phyloP scores from a whole-genome alignment of 2,329 filamentous ascomycete genomes.

The Fusarium newnesense region DNA sequence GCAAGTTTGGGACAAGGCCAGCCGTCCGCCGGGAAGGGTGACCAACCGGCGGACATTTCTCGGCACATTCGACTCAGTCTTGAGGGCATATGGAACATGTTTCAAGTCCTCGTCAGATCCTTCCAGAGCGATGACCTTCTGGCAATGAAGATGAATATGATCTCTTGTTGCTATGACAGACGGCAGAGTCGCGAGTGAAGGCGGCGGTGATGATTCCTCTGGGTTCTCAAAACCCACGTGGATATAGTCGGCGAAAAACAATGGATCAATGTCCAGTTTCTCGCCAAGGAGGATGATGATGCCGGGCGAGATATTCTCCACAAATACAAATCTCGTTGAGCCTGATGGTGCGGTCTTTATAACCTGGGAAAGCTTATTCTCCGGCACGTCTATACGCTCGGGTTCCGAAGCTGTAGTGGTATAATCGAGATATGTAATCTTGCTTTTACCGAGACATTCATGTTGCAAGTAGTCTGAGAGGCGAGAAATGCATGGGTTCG shows the following conservation, averaged over 20 bases:
- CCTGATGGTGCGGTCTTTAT: fast-evolving
- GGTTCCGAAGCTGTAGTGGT: fast-evolving
- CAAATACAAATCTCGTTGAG: fast-evolving
- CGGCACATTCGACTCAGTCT: fast-evolving
- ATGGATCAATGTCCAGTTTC: fast-evolving
- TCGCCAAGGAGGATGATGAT: fast-evolving
- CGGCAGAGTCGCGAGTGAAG: fast-evolving
- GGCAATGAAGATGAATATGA: not conserved
- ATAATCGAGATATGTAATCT: not conserved
- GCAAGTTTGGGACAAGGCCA: fast-evolving
- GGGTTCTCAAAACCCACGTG: not conserved
- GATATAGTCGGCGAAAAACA: not conserved
- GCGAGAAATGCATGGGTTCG: not conserved
- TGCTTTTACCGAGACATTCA: fast-evolving
- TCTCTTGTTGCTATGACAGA: fast-evolving
- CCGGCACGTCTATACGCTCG: fast-evolving
- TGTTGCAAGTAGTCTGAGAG: fast-evolving
- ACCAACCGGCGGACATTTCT: fast-evolving
- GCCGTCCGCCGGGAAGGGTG: not conserved
- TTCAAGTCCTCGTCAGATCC: fast-evolving
- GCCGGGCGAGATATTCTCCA: fast-evolving
- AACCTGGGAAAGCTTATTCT: fast-evolving
- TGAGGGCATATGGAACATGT: fast-evolving
- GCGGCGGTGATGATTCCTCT: fast-evolving
- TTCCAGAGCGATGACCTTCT: fast-evolving